Evolutionary conservation across 306 rosid genomes (phyloP).

Genomic region (Quercus cerris): DNA sequence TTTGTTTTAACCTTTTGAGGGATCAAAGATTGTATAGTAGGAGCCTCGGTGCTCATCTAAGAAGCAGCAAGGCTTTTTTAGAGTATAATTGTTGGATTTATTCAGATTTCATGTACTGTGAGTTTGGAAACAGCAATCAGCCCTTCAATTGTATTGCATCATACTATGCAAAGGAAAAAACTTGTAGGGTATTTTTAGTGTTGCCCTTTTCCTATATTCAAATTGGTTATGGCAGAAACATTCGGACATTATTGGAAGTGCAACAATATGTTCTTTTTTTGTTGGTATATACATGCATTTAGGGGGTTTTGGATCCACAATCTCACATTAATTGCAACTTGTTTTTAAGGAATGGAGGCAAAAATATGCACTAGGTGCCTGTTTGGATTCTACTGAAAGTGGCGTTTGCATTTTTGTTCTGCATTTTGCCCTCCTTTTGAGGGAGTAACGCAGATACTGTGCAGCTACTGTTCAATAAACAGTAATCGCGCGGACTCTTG

Average conservation of each 20-base stretch:
- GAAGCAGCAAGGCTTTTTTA: slow-evolving; percentile 2
- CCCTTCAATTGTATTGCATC: slow-evolving; percentile 1
- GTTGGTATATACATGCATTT: neutral
- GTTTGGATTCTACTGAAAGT: too few species aligned
- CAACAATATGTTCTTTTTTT: neutral
- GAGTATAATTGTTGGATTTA: neutral
- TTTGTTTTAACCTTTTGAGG: slow-evolving; percentile 11
- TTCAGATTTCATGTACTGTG: slow-evolving; percentile 1
- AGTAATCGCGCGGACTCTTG: too few species aligned
- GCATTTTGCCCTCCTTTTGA: too few species aligned
- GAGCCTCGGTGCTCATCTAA: slow-evolving; percentile 9
- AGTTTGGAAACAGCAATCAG: neutral
- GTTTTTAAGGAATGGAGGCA: too few species aligned
- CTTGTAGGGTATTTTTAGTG: neutral
- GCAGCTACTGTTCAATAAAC: too few species aligned
- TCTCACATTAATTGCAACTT: neutral
- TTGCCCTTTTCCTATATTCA: neutral
- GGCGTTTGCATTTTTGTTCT: too few species aligned
- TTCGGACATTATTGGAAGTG: neutral
- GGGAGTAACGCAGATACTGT: too few species aligned
- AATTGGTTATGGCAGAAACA: neutral
- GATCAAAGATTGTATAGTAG: slow-evolving; percentile 25
- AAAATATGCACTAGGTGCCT: too few species aligned
- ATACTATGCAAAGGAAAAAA: neutral
- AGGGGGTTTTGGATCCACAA: neutral